Percentiles rank a stretch among this genome's conserved stretches.
These are phyloP conservation scores for Spinellus fusiger DNA, from an alignment of 192 early-diverging fungal species.

Conservation along the genomic window DNA sequence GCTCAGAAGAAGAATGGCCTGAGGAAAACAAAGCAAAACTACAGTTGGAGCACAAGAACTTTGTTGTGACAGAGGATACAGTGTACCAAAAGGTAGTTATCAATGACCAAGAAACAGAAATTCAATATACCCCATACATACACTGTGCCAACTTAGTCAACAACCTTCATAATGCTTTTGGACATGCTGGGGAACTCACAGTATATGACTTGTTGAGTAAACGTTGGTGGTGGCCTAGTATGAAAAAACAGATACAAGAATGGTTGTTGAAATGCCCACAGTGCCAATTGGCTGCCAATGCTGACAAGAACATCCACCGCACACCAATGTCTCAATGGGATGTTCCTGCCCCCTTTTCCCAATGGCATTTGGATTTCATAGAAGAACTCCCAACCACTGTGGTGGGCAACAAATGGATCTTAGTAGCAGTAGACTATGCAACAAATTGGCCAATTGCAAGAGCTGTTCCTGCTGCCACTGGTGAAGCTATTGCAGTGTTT, in stretches of 20 bases:
- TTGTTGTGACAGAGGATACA: not conserved
- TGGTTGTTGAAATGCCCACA: slow-evolving; percentile 1
- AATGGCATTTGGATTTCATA: slow-evolving; percentile 15
- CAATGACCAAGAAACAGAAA: too few relatives aligned
- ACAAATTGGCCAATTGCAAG: slow-evolving; percentile 28
- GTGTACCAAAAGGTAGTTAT: not conserved
- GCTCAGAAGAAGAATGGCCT: not conserved
- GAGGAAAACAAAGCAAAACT: not conserved
- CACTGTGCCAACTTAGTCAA: not conserved
- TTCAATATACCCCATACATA: not conserved
- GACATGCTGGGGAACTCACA: not conserved
- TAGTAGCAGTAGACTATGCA: slow-evolving; percentile 22
- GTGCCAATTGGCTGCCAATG: not conserved
- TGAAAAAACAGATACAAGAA: not conserved
- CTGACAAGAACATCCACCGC: not conserved
- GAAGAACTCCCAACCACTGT: not conserved
- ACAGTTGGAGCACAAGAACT: not conserved
- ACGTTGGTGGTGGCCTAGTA: slow-evolving; percentile 9
- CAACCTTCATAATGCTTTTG: not conserved
- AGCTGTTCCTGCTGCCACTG: slow-evolving; percentile 11
- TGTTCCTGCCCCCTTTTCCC: not conserved
- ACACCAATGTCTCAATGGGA: slow-evolving; percentile 1
- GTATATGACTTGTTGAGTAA: not conserved
- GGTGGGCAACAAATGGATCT: slow-evolving; percentile 10
- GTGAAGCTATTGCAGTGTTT: slow-evolving; percentile 11